phyloP scores from a whole-genome alignment of 345 rosid genomes.

The Rubroshorea leprosula region DNA sequence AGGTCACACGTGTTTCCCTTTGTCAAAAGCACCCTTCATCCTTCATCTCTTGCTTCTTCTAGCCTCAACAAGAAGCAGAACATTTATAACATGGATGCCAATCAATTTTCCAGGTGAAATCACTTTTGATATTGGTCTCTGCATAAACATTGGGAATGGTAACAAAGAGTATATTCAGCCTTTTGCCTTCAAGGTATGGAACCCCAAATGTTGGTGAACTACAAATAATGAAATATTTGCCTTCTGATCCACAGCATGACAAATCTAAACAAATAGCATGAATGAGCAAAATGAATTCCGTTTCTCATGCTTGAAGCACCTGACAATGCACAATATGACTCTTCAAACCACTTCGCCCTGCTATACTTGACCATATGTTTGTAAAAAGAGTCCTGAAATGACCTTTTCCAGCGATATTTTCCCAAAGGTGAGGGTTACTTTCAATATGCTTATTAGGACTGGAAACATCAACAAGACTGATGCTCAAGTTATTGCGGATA shows the following conservation, averaged over 20 bases:
- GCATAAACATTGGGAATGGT: conserved; percentile 15
- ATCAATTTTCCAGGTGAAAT: conserved; percentile 8
- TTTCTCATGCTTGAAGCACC: conserved; percentile 82
- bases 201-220: conserved; percentile 15
- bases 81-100: background rate
- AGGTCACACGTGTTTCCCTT: background rate
- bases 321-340: conserved; percentile 93
- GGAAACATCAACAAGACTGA: conserved; percentile 85
- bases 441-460: conserved; percentile 56
- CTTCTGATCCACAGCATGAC: conserved; percentile 5
- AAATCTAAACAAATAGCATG: conserved; percentile 16
- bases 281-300: conserved; percentile 13
- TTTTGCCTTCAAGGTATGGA: conserved; percentile 19
- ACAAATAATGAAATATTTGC: conserved; percentile 4
- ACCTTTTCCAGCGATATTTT: conserved; percentile 75
- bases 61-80: conserved; percentile 5
- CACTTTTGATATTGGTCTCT: conserved; percentile 18
- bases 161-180: conserved; percentile 8
- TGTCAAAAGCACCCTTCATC: background rate
- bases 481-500: conserved; percentile 89
- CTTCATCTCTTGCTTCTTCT: conserved; percentile 1
- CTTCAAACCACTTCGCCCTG: conserved; percentile 83
- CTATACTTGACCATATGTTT: conserved; percentile 81
- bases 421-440: conserved; percentile 76
- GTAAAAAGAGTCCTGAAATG: conserved; percentile 72